These are phyloP conservation scores for Aquilaria sinensis DNA, from an alignment of 345 rosid genomes.

Conservation along the genomic window DNA sequence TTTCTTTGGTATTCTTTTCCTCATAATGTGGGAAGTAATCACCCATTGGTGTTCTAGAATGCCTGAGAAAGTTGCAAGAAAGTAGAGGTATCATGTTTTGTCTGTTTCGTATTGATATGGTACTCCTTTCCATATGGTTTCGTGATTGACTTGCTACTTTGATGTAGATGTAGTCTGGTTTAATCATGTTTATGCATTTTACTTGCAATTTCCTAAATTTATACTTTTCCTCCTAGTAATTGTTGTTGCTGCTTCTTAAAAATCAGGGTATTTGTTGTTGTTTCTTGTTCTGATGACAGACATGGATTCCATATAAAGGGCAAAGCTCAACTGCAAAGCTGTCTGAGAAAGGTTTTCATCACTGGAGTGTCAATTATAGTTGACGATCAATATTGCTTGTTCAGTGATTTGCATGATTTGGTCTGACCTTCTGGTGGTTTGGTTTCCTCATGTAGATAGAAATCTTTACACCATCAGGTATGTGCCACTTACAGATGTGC, in stretches of 20 bases:
- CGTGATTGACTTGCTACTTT: too few species aligned
- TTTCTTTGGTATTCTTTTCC: too few species aligned
- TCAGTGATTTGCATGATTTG: background rate
- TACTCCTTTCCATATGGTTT: too few species aligned
- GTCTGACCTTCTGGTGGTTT: constrained; percentile 9
- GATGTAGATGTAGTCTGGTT: background rate
- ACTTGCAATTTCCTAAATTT: background rate
- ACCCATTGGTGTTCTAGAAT: too few species aligned
- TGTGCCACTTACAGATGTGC: constrained; percentile 69
- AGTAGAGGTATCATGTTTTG: too few species aligned
- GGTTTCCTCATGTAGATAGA: constrained; percentile 50
- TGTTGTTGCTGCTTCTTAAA: background rate
- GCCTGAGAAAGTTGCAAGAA: too few species aligned
- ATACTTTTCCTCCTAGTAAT: background rate
- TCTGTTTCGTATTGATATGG: too few species aligned
- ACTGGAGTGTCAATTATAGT: constrained; percentile 2
- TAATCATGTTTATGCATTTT: background rate
- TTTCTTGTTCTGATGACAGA: constrained; percentile 31
- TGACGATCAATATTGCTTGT: background rate
- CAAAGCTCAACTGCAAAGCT: constrained; percentile 56
- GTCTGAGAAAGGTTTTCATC: constrained; percentile 69
- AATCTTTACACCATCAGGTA: constrained; percentile 83
- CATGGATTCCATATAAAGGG: constrained; percentile 93
- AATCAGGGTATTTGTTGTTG: background rate
- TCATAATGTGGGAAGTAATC: too few species aligned